Evolutionary conservation across 2,329 filamentous ascomycete species (phyloP).

Genomic region (Claviceps africana): DNA sequence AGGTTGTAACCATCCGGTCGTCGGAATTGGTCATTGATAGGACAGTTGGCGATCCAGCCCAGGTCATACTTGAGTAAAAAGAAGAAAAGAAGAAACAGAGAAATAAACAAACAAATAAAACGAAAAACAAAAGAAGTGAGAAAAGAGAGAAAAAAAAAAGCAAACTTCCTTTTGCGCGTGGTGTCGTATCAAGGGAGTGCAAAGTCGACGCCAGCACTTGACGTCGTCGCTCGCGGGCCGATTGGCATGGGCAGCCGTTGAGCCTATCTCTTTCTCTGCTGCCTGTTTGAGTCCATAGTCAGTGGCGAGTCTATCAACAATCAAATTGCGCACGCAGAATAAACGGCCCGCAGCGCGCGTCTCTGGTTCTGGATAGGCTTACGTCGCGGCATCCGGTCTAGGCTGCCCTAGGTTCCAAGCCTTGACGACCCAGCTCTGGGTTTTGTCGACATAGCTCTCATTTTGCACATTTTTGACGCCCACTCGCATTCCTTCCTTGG

Average conservation of each 20-base stretch:
- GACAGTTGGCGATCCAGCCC: not conserved
- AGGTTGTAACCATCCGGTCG: too few species aligned
- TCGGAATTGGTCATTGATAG: not conserved
- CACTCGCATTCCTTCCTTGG: constrained; percentile 60
- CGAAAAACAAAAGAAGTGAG: too few species aligned
- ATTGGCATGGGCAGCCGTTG: not conserved
- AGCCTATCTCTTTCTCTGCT: constrained; percentile 6
- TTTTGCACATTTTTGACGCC: constrained; percentile 53
- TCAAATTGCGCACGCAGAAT: not conserved
- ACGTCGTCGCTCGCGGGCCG: not conserved
- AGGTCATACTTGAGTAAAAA: too few species aligned
- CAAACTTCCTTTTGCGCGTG: not conserved
- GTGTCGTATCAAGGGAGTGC: not conserved
- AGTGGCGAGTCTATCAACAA: not conserved
- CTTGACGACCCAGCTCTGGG: constrained; percentile 54
- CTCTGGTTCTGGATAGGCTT: constrained; percentile 1
- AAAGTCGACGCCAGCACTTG: too few species aligned
- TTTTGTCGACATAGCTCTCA: constrained; percentile 60
- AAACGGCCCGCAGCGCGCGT: not conserved
- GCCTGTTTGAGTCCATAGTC: not conserved
- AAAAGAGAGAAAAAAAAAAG: too few species aligned
- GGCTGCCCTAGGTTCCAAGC: constrained; percentile 44
- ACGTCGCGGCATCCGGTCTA: constrained; percentile 11
- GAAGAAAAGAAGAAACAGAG: too few species aligned
- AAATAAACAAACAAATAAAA: too few species aligned